These are phyloP conservation scores for Coleophoma cylindrospora DNA, from an alignment of 2,329 filamentous ascomycete genomes.

Conservation along the genomic window DNA sequence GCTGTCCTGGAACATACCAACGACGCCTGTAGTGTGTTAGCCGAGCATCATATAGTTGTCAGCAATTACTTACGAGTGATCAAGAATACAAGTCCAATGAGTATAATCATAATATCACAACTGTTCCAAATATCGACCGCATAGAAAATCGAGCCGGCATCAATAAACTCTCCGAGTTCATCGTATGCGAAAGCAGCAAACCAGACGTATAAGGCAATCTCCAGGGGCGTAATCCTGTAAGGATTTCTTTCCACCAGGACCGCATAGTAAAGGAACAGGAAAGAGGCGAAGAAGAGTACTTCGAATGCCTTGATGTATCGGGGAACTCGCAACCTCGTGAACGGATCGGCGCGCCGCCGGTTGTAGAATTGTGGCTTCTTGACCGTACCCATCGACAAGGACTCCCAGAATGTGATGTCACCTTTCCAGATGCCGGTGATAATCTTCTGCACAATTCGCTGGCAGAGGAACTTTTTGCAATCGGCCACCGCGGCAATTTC, in stretches of 20 bases:
- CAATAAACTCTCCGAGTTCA: constrained; percentile 76
- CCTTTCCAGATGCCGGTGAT: constrained; percentile 83
- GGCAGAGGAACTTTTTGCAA: constrained; percentile 80
- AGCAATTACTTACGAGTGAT: constrained; percentile 56
- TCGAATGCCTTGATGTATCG: constrained; percentile 83
- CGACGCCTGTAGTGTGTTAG: constrained; percentile 43
- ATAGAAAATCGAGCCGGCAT: constrained; percentile 85
- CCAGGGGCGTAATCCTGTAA: constrained; percentile 58
- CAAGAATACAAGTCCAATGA: constrained; percentile 67
- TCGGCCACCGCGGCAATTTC: constrained; percentile 80
- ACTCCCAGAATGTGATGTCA: constrained; percentile 83
- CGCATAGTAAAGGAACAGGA: constrained; percentile 79
- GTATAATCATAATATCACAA: constrained; percentile 70
- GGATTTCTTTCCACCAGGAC: constrained; percentile 73
- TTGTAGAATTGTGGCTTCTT: constrained; percentile 79
- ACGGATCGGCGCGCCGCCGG: constrained; percentile 60
- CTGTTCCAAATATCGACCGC: constrained; percentile 77
- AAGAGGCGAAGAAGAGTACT: constrained; percentile 72
- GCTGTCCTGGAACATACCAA: constrained; percentile 60
- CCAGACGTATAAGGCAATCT: constrained; percentile 78
- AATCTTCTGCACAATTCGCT: constrained; percentile 75
- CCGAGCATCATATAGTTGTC: background rate
- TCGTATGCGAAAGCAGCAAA: constrained; percentile 85
- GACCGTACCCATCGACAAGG: constrained; percentile 63
- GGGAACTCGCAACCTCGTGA: constrained; percentile 72